Percentiles rank a stretch among this genome's conserved stretches.
phyloP scores from a whole-genome alignment of 257 asterid genomes.

The Prunella vulgaris region DNA sequence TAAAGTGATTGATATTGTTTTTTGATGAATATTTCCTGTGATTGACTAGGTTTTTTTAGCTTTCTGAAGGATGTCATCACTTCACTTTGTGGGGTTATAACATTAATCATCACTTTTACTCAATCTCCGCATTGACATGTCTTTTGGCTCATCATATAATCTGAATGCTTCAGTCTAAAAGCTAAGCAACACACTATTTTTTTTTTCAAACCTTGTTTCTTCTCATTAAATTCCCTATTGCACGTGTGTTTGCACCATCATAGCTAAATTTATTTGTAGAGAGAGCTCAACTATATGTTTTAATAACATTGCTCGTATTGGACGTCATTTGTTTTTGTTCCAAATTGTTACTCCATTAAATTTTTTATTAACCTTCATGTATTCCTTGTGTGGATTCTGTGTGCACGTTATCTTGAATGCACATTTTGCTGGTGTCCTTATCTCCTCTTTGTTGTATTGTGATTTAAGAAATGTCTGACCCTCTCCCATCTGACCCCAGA shows the following conservation, averaged over 20 bases:
- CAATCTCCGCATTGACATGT: too few relatives aligned
- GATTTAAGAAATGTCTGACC: not conserved
- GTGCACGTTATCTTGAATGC: not conserved
- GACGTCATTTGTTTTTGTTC: not conserved
- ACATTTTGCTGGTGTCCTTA: not conserved
- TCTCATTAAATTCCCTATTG: not conserved
- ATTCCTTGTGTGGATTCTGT: not conserved
- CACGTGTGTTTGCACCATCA: not conserved
- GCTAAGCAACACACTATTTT: not conserved
- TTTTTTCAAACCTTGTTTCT: too few relatives aligned
- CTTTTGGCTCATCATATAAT: too few relatives aligned
- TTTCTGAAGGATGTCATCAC: too few relatives aligned
- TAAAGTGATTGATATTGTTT: too few relatives aligned
- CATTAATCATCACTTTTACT: too few relatives aligned
- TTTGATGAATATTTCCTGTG: too few relatives aligned
- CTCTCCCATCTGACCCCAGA: not conserved
- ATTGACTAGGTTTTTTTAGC: too few relatives aligned
- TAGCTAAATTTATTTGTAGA: not conserved
- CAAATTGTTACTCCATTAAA: constrained; percentile 1
- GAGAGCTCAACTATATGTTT: constrained; percentile 5
- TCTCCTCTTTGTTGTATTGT: not conserved
- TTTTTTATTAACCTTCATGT: not conserved
- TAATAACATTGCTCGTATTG: not conserved
- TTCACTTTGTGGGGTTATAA: too few relatives aligned
- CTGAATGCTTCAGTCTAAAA: not conserved